These are phyloP conservation scores for Leavenworthia alabamica DNA, from an alignment of 345 rosid genomes.

Conservation along the genomic window DNA sequence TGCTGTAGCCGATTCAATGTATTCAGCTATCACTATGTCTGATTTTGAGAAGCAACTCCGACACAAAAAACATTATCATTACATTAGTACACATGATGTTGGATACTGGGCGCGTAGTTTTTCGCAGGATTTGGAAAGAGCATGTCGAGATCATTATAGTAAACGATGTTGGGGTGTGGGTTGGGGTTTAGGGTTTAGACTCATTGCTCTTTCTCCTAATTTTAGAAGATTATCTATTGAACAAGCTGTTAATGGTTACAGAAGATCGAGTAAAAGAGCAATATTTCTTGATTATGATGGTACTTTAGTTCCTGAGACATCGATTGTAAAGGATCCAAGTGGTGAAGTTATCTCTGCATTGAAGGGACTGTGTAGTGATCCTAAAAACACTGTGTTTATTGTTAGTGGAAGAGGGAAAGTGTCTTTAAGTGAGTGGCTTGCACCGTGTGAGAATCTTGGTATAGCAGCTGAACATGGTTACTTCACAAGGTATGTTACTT, in stretches of 20 bases:
- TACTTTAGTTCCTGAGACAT: constrained; percentile 32
- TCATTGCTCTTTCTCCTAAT: constrained; percentile 40
- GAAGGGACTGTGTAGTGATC: constrained; percentile 36
- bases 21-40: constrained; percentile 34
- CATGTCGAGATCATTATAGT: constrained; percentile 40
- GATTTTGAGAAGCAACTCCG: constrained; percentile 39
- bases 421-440: constrained; percentile 39
- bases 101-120: constrained; percentile 53
- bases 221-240: constrained; percentile 37
- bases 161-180: constrained; percentile 45
- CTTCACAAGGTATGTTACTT: constrained; percentile 34
- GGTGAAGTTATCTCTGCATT: constrained; percentile 32
- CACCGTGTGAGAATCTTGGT: constrained; percentile 41
- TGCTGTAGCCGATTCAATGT: constrained; percentile 41
- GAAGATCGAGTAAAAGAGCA: constrained; percentile 33
- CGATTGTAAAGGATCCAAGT: constrained; percentile 31
- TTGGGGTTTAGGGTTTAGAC: constrained; percentile 39
- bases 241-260: constrained; percentile 30
- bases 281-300: constrained; percentile 48
- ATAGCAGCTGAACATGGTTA: constrained; percentile 53
- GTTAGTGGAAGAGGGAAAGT: constrained; percentile 43
- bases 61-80: constrained; percentile 41
- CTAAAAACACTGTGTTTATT: constrained; percentile 37
- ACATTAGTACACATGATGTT: constrained; percentile 53
- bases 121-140: constrained; percentile 40